phyloP scores from a whole-genome alignment of 164 flowering plant species.

The Buxus sempervirens region DNA sequence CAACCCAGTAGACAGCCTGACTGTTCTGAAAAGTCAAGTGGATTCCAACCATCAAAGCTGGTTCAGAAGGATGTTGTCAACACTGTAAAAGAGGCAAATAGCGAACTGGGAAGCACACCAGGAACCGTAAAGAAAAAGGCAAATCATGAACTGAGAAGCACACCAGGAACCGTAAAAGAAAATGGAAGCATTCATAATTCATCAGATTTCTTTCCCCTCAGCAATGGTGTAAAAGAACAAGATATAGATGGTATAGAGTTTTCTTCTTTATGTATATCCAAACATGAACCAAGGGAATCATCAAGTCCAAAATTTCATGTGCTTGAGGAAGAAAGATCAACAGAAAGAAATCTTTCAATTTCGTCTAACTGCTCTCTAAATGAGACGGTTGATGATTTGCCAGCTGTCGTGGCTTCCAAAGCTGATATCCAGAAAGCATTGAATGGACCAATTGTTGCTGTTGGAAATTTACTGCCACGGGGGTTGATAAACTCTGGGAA shows the following conservation, averaged over 20 bases:
- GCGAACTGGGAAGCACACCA: conserved; percentile 9
- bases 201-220: conserved; percentile 11
- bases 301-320: conserved; percentile 15
- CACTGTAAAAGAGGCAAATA: conserved; percentile 9
- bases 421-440: conserved; percentile 22
- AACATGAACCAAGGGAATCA: conserved; percentile 26
- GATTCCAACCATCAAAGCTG: conserved; percentile 11
- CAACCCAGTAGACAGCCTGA: conserved; percentile 19
- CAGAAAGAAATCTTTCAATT: conserved; percentile 1
- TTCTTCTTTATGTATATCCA: conserved; percentile 12
- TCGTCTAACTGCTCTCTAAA: conserved; percentile 9
- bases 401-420: conserved; percentile 15
- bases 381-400: conserved; percentile 17
- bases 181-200: conserved; percentile 36
- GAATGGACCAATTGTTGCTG: conserved; percentile 21
- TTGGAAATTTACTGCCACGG: conserved; percentile 51
- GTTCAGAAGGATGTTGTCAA: conserved; percentile 16
- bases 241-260: conserved; percentile 15
- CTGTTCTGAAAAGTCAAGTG: conserved; percentile 21
- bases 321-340: conserved; percentile 24
- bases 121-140: conserved; percentile 30
- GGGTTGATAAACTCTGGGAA: conserved; percentile 91
- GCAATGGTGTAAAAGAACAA: conserved; percentile 27
- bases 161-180: conserved; percentile 19
- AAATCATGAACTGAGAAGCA: conserved; percentile 12